phyloP scores from a whole-genome alignment of 2,329 filamentous ascomycete species.

The Colletotrichum tofieldiae region DNA sequence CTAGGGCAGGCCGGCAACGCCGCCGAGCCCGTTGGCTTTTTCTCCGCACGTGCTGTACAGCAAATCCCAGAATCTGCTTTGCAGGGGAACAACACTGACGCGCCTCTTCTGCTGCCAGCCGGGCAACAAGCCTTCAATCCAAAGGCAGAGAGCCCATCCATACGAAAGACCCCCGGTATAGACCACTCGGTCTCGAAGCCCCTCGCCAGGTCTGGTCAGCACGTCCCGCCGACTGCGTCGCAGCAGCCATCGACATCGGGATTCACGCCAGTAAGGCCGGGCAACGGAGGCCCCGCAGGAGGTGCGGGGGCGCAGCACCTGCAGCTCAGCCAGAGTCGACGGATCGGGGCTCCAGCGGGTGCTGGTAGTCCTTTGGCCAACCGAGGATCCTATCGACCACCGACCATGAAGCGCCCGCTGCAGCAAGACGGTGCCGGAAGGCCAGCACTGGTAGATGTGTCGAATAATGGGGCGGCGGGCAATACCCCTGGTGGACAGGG shows the following conservation, averaged over 20 bases:
- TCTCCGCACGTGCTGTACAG: constrained; percentile 78
- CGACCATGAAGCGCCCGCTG: constrained; percentile 62
- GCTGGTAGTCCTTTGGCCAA: constrained; percentile 72
- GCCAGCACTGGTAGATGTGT: constrained; percentile 66
- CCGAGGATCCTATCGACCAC: constrained; percentile 71
- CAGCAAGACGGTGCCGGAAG: constrained; percentile 51
- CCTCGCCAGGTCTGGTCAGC: constrained; percentile 71
- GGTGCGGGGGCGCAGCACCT: constrained; percentile 64
- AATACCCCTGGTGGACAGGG: constrained; percentile 47
- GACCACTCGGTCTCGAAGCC: constrained; percentile 86
- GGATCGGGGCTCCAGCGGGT: constrained; percentile 72
- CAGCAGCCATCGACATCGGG: constrained; percentile 45
- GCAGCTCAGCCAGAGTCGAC: constrained; percentile 67
- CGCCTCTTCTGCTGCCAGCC: constrained; percentile 58
- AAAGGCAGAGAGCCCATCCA: constrained; percentile 84
- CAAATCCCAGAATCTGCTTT: constrained; percentile 63
- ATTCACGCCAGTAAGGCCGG: constrained; percentile 40
- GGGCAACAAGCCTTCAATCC: constrained; percentile 77
- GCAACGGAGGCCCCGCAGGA: constrained; percentile 18
- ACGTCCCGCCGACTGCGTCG: constrained; percentile 60
- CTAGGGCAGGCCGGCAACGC: constrained; percentile 46
- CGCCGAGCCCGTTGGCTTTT: constrained; percentile 72
- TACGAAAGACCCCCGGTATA: constrained; percentile 89
- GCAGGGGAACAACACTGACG: constrained; percentile 58
- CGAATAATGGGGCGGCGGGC: constrained; percentile 59